Evolutionary conservation across 768 basidiomycete genomes (phyloP).

Genomic region (Tephrocybe sp.): DNA sequence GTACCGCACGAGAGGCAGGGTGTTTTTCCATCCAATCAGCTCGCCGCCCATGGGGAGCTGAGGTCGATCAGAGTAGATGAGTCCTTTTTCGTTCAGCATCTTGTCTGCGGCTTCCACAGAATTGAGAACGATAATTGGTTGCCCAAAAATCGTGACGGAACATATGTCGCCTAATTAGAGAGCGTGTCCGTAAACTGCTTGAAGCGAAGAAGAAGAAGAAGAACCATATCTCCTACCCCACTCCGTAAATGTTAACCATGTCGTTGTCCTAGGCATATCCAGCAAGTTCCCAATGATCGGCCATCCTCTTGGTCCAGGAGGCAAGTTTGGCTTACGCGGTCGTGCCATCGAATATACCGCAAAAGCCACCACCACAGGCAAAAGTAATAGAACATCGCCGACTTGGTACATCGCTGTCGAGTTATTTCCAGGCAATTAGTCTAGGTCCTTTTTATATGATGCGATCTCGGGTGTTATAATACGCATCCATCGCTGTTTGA

Average conservation of each 20-base stretch:
- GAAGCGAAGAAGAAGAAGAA: conserved; percentile 1
- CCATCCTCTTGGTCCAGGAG: conserved; percentile 37
- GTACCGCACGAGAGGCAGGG: conserved; percentile 8
- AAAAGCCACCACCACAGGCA: background rate
- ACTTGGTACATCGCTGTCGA: no score
- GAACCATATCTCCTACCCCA: conserved; percentile 33
- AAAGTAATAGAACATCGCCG: background rate
- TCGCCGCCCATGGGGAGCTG: conserved; percentile 33
- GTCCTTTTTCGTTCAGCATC: conserved; percentile 51
- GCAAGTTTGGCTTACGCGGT: conserved; percentile 14
- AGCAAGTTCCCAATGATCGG: conserved; percentile 38
- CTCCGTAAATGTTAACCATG: conserved; percentile 30
- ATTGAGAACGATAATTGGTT: conserved; percentile 47
- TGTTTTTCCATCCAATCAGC: conserved; percentile 20
- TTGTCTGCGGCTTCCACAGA: conserved; percentile 38
- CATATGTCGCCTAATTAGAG: background rate
- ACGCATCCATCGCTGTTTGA: background rate
- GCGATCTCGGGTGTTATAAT: background rate
- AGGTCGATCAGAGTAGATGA: conserved; percentile 58
- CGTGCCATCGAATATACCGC: background rate
- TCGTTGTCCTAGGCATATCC: conserved; percentile 23
- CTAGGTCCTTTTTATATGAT: background rate
- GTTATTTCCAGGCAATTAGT: no score
- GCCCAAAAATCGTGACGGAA: conserved; percentile 32
- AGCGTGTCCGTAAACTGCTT: no score